These are phyloP conservation scores for Myxozyma lipomycoides DNA, from an alignment of 805 yeast species.

Conservation along the genomic window DNA sequence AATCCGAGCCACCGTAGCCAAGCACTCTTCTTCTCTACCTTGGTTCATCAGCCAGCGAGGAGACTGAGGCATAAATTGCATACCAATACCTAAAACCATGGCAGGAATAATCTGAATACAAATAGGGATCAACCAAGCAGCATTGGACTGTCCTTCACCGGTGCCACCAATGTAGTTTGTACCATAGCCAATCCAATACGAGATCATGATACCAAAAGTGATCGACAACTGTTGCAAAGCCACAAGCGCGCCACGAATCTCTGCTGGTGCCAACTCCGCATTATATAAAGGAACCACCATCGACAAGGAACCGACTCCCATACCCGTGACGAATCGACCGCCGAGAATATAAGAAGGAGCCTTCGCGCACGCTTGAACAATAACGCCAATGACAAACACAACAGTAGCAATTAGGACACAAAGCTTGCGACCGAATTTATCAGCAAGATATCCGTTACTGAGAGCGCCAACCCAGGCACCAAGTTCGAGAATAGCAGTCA, in stretches of 20 bases:
- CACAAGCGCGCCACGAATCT: constrained; percentile 31
- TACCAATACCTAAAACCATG: constrained; percentile 40
- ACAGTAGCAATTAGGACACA: constrained; percentile 8
- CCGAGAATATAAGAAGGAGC: constrained; percentile 37
- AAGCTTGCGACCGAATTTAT: constrained; percentile 10
- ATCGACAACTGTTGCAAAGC: constrained; percentile 32
- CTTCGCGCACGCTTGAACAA: constrained; percentile 14
- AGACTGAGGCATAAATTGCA: constrained; percentile 45
- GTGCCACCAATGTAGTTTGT: constrained; percentile 36
- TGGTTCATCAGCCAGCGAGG: constrained; percentile 46
- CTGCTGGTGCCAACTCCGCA: constrained; percentile 30
- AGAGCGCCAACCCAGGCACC: constrained; percentile 22
- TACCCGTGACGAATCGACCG: constrained; percentile 51
- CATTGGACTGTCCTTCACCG: no score
- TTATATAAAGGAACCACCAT: constrained; percentile 43
- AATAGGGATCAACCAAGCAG: constrained; percentile 68
- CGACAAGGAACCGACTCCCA: constrained; percentile 52
- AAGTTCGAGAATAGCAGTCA: not conserved
- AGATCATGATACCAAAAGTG: constrained; percentile 35
- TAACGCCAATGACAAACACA: constrained; percentile 10
- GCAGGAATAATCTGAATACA: constrained; percentile 65
- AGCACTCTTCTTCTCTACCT: constrained; percentile 45
- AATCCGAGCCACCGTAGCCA: constrained; percentile 40
- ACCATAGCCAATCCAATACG: constrained; percentile 40
- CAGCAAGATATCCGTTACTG: constrained; percentile 4